Percentiles rank a stretch among this genome's conserved stretches.
These are phyloP conservation scores for Basidiobolus meristosporus DNA, from an alignment of 371 early-diverging fungal genomes.

Conservation along the genomic window DNA sequence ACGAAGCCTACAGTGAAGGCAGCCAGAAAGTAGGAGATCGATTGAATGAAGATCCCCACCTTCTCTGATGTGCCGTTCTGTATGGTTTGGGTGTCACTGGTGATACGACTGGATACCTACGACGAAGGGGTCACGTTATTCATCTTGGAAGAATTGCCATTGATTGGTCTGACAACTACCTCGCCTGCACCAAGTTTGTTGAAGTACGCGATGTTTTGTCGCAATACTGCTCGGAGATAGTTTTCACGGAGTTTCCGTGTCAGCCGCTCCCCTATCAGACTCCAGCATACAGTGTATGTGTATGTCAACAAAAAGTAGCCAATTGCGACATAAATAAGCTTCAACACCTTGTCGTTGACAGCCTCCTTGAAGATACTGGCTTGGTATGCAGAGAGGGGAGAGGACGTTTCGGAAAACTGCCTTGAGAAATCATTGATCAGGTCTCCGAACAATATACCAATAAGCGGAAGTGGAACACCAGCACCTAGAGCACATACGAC, in stretches of 20 bases:
- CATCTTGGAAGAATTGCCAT: constrained; percentile 6
- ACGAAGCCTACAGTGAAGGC: constrained; percentile 76
- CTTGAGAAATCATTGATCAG: too few relatives aligned
- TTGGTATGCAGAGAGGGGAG: too few relatives aligned
- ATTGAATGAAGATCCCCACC: constrained; percentile 50
- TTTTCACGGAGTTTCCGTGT: constrained; percentile 29
- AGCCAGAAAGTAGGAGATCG: constrained; percentile 49
- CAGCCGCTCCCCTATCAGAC: constrained; percentile 11
- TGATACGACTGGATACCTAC: constrained; percentile 38
- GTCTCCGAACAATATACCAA: too few relatives aligned
- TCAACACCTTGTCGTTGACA: too few relatives aligned
- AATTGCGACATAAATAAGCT: too few relatives aligned
- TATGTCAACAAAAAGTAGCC: too few relatives aligned
- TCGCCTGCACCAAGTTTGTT: too few relatives aligned
- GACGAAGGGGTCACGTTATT: constrained; percentile 23
- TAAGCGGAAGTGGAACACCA: too few relatives aligned
- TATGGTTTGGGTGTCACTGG: constrained; percentile 54
- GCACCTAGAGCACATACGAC: too few relatives aligned
- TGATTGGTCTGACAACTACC: too few relatives aligned
- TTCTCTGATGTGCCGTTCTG: constrained; percentile 82
- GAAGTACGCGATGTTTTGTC: constrained; percentile 85
- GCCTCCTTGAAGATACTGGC: too few relatives aligned
- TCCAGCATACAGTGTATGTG: constrained; percentile 5
- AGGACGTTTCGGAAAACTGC: too few relatives aligned
- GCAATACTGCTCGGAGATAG: constrained; percentile 58